A percentile compares a stretch with the other conserved stretches of the same genome.
These are phyloP conservation scores for Calvatia gigantea DNA, from an alignment of 768 basidiomycete species.

Conservation along the genomic window DNA sequence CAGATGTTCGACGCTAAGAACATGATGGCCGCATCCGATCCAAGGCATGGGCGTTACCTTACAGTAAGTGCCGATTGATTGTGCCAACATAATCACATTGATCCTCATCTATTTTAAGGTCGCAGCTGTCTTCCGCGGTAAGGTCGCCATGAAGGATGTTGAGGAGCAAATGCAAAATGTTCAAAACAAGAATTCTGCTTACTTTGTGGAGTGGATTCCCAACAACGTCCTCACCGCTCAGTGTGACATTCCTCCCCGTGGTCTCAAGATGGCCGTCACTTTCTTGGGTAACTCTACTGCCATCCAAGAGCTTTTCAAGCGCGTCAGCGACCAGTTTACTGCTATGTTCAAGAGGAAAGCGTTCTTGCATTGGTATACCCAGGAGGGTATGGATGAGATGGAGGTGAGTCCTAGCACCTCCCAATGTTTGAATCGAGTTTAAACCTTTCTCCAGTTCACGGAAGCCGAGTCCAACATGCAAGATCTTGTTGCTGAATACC, in stretches of 20 bases:
- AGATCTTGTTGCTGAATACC: slow-evolving; percentile 96
- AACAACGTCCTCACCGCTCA: slow-evolving; percentile 98
- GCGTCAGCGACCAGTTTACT: slow-evolving; percentile 97
- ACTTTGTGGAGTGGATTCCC: slow-evolving; percentile 99
- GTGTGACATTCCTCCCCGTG: slow-evolving; percentile 96
- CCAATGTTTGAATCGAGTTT: not conserved
- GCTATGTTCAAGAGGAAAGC: slow-evolving; percentile 99
- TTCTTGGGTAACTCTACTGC: slow-evolving; percentile 98
- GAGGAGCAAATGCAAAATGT: slow-evolving; percentile 99
- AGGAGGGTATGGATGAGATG: slow-evolving; percentile 99
- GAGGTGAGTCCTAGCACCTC: slow-evolving; percentile 43
- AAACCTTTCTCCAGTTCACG: slow-evolving; percentile 59
- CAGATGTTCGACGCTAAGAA: slow-evolving; percentile 99
- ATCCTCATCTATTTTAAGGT: slow-evolving; percentile 39
- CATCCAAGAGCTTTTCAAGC: slow-evolving; percentile 98
- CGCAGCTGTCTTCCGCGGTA: slow-evolving; percentile 97
- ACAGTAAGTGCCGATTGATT: slow-evolving; percentile 51
- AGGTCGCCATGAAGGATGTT: slow-evolving; percentile 99
- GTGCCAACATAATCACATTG: not conserved
- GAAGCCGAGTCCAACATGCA: slow-evolving; percentile 99
- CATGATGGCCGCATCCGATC: slow-evolving; percentile 99
- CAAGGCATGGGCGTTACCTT: slow-evolving; percentile 94
- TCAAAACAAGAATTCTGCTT: slow-evolving; percentile 95
- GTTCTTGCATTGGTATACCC: slow-evolving; percentile 98
- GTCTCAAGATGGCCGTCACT: slow-evolving; percentile 94